Conservation (phyloP, 2,329 filamentous ascomycete genomes). For the Penicillium digitatum region DNA sequence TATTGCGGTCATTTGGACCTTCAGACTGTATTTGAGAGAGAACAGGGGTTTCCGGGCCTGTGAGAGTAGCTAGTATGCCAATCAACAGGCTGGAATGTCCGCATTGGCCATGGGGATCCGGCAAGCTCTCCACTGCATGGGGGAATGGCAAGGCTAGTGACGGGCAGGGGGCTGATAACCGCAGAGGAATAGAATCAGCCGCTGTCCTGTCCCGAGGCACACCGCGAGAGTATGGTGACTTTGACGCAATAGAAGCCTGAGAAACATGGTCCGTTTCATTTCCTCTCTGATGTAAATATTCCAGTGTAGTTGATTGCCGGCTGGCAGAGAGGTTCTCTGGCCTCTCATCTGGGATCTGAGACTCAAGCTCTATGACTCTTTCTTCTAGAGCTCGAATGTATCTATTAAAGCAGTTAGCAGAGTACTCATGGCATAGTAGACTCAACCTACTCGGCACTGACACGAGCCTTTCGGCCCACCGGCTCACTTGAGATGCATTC, state of each 20-base stretch:
- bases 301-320: background rate
- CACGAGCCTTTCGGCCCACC: constrained; percentile 3
- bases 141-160: background rate
- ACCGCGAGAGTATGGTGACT: background rate
- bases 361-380: constrained; percentile 9
- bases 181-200: background rate
- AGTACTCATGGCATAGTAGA: background rate
- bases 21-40: background rate
- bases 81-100: constrained; percentile 9
- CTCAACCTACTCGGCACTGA: constrained; percentile 6
- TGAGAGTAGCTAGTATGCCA: constrained; percentile 11
- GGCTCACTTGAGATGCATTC: constrained; percentile 10
- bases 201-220: no score
- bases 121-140: background rate
- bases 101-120: background rate
- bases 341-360: background rate
- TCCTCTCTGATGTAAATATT: background rate
- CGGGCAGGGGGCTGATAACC: background rate
- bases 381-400: constrained; percentile 13
- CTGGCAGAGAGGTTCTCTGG: background rate
- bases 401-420: background rate
- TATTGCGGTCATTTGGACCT: background rate
- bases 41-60: background rate
- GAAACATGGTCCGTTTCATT: background rate
- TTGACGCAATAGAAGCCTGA: background rate